Base-by-base conservation (phyloP, 2,329 filamentous ascomycete genomes). In the Phialocephala subalpina region DNA sequence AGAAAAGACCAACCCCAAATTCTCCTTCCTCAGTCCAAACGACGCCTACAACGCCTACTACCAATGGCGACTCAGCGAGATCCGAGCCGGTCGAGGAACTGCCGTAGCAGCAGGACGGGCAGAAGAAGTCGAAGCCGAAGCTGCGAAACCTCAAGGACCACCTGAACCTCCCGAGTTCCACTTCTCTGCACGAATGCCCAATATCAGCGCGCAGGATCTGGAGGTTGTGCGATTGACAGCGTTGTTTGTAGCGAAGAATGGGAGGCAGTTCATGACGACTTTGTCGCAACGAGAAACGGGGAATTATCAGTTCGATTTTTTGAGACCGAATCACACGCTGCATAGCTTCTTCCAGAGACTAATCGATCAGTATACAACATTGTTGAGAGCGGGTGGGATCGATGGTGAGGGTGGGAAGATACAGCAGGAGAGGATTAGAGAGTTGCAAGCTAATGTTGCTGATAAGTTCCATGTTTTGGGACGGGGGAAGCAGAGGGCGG, bases 141-240 rank as follows among this genome's bases (percentile, higher is more conserved):
- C 82, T 63, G 86, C 87, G 78, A 93, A 92, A 77, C 90, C 93
- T 52, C 87, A 92, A 78, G 95, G 94, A 25, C 95, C 95, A 8
- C 89, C 91, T 52, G 89, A 94, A 75, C 96, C 96, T 18, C 87
- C 92, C 64, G 91, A 94, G 74, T 98, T 97, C 76, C 88, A 92
- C 72, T 99, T 97, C 82, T 97, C 93, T 63, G 94, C 96, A 73
- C 92, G 94, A 77, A 97, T 98, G 93, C 96, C 96, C 65, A 95
- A 94, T 72, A 97, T 99, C 81, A 97, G 91, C 80, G 93, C 97
- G 70, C 92, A 97, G 79, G 96, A 99, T 84, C 82, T 98, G 69
- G 88, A 90, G 72, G 84, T 90, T 58, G 84, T 91, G 63, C 84
- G 87, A 63, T 80, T 97, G 75, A 97, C 95, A 40, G 96, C 96